A percentile compares a stretch with the other conserved stretches of the same genome.
Conservation (phyloP, 2,329 filamentous ascomycete species). For the Eutypella sp. region DNA sequence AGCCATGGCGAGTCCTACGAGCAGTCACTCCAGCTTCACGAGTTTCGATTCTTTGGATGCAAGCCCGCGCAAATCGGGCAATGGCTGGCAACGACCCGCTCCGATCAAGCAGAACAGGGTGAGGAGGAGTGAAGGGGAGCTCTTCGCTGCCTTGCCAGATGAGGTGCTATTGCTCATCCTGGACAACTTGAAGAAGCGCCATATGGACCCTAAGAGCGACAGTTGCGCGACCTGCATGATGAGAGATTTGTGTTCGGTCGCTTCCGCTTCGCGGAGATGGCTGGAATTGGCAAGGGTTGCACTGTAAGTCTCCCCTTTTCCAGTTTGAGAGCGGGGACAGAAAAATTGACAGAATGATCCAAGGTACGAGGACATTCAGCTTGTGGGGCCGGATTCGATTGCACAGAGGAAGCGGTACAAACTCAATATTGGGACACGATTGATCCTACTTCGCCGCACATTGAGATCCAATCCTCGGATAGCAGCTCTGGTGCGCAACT, state of each 20-base stretch:
- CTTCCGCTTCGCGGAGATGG: constrained; percentile 47
- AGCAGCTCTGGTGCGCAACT: constrained; percentile 48
- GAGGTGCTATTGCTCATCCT: constrained; percentile 56
- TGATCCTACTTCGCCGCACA: constrained; percentile 54
- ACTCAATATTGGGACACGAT: constrained; percentile 44
- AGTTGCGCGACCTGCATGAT: constrained; percentile 63
- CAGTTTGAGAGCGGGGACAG: constrained; percentile 1
- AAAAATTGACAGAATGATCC: background rate
- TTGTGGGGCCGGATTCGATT: constrained; percentile 52
- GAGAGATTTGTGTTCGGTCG: constrained; percentile 52
- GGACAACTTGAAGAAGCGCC: constrained; percentile 45
- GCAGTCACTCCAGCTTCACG: constrained; percentile 35
- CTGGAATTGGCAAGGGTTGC: constrained; percentile 44
- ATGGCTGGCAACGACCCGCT: constrained; percentile 28
- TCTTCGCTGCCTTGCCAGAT: constrained; percentile 51
- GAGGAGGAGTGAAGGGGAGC: constrained; percentile 41
- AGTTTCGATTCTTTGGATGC: constrained; percentile 38
- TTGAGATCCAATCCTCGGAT: constrained; percentile 48
- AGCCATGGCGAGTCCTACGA: constrained; percentile 24
- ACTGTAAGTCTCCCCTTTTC: constrained; percentile 36
- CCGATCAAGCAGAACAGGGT: constrained; percentile 30
- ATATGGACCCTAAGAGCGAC: constrained; percentile 40
- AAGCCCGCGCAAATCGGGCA: constrained; percentile 20
- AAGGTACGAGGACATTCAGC: constrained; percentile 54
- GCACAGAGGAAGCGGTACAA: constrained; percentile 55